phyloP scores from a whole-genome alignment of 1,139 yeast species.

The Candida sanyaensis region DNA sequence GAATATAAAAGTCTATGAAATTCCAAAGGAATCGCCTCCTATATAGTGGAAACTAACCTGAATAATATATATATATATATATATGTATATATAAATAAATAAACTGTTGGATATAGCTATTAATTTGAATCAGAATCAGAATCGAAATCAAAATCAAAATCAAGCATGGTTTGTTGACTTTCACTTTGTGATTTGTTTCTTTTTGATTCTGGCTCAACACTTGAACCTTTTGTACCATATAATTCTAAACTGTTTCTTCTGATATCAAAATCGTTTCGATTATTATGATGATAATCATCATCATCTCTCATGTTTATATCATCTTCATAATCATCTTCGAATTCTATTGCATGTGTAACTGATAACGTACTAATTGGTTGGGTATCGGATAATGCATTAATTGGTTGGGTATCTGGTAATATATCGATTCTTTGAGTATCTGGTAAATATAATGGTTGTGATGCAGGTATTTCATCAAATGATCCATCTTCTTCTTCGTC shows the following conservation, averaged over 20 bases:
- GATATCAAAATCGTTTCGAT: slow-evolving; percentile 6
- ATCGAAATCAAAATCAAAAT: slow-evolving; percentile 29
- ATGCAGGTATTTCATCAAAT: neutral
- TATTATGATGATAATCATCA: neutral
- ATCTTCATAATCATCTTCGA: slow-evolving; percentile 1
- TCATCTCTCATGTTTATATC: slow-evolving; percentile 4
- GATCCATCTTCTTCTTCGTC: neutral
- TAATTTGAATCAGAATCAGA: slow-evolving; percentile 33
- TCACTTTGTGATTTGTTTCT: neutral
- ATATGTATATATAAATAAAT: too few relatives aligned
- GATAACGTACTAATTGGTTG: neutral
- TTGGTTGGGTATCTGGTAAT: neutral
- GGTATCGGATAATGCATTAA: neutral
- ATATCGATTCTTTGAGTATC: slow-evolving; percentile 1
- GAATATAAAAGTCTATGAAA: slow-evolving; percentile 10
- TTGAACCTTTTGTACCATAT: slow-evolving; percentile 8
- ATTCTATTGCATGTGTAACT: slow-evolving; percentile 2
- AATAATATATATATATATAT: slow-evolving; percentile 1
- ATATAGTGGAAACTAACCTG: neutral
- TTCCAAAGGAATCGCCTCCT: slow-evolving; percentile 9
- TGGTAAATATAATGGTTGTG: neutral
- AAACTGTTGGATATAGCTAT: neutral
- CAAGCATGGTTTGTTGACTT: slow-evolving; percentile 9
- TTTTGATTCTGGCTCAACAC: slow-evolving; percentile 10
- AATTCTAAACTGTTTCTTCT: slow-evolving; percentile 15